Conservation (phyloP, 345 rosid species). For the Orychophragmus violaceus region DNA sequence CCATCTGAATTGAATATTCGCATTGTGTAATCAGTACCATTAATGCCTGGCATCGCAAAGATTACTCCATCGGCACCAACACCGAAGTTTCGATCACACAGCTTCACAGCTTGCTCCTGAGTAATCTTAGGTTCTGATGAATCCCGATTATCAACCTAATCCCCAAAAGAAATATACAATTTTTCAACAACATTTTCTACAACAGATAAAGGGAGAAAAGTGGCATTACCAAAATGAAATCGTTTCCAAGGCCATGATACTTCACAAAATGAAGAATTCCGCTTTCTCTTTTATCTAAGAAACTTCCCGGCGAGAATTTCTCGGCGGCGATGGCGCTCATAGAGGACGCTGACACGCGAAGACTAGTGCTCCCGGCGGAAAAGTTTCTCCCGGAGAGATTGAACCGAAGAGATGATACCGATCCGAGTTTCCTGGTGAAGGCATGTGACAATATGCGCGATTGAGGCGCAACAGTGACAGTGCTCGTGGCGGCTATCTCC, state of each 20-base stretch:
- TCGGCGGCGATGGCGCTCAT: conserved; percentile 39
- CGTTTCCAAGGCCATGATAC: conserved; percentile 97
- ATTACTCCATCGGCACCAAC: too few species aligned
- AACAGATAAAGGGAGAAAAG: background rate
- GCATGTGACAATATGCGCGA: conserved; percentile 11
- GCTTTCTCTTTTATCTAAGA: too few species aligned
- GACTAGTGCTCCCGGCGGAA: conserved; percentile 21
- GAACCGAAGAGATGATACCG: conserved; percentile 15
- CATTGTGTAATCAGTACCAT: conserved; percentile 80
- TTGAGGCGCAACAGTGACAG: conserved; percentile 29
- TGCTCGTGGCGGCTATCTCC: conserved; percentile 17
- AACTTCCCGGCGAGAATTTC: too few species aligned
- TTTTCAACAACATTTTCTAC: background rate
- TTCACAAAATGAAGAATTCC: conserved; percentile 75
- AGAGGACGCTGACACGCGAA: conserved; percentile 33
- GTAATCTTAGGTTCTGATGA: conserved; percentile 71
- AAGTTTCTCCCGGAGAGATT: background rate
- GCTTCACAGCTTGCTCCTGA: too few species aligned
- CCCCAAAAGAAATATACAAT: too few species aligned
- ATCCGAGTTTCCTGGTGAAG: conserved; percentile 7
- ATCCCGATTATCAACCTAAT: conserved; percentile 84
- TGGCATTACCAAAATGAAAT: conserved; percentile 94
- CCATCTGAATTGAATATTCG: conserved; percentile 93
- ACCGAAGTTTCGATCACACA: too few species aligned
- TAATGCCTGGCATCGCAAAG: too few species aligned